Evolutionary conservation across 2,329 filamentous ascomycete species (phyloP).

Genomic region (Fusarium torulosum): DNA sequence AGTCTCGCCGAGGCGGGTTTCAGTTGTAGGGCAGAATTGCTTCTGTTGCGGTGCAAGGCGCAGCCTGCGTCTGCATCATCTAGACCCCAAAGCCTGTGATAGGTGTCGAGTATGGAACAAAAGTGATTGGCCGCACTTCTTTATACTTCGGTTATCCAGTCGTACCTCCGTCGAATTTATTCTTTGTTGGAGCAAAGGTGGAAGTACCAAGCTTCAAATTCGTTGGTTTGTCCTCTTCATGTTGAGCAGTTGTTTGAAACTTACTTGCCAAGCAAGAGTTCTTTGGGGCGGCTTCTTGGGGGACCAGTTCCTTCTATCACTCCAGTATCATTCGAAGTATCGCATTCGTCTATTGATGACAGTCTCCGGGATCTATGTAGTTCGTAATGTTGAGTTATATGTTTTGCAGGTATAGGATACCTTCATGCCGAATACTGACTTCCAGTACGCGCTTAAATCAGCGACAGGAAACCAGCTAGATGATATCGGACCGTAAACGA

Average conservation of each 20-base stretch:
- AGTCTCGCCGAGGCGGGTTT: neutral
- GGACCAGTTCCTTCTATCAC: neutral
- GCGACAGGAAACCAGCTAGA: neutral
- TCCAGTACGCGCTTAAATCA: neutral
- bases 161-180: neutral
- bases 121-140: neutral
- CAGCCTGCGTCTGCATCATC: neutral
- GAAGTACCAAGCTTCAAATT: neutral
- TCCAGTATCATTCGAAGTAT: neutral
- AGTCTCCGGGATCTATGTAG: conserved; percentile 3
- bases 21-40: neutral
- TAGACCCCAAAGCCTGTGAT: neutral
- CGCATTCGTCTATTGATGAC: conserved; percentile 6
- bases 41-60: neutral
- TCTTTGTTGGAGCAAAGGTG: neutral
- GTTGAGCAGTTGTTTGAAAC: conserved; percentile 39
- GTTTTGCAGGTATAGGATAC: neutral
- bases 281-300: neutral
- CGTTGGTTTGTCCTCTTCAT: neutral
- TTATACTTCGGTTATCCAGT: neutral
- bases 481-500: neutral
- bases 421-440: neutral
- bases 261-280: conserved; percentile 26
- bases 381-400: neutral
- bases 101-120: neutral